phyloP scores from a whole-genome alignment of 2,329 filamentous ascomycete genomes.

The Phialocephala sp. region DNA sequence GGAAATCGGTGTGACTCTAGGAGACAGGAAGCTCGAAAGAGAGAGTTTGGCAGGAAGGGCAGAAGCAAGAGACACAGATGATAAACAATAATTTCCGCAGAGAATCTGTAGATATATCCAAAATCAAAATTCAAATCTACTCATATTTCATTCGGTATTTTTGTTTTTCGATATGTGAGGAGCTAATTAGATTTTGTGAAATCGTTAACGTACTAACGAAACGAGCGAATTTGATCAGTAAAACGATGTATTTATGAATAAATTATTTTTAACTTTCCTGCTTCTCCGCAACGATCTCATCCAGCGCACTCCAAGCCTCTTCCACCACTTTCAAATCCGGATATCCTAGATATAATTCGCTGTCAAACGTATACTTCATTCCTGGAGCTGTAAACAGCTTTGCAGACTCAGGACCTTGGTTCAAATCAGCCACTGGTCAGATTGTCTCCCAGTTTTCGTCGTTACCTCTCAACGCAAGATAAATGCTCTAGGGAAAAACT shows the following conservation, averaged over 20 bases:
- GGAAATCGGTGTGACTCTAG: slow-evolving; percentile 37
- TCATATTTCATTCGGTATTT: too few relatives aligned
- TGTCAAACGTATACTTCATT: background rate
- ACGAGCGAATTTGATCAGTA: too few relatives aligned
- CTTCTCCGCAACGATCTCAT: background rate
- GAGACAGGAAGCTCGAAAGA: slow-evolving; percentile 36
- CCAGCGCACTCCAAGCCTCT: slow-evolving; percentile 1
- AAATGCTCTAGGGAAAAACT: background rate
- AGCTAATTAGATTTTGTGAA: too few relatives aligned
- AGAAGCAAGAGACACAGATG: background rate
- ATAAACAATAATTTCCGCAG: background rate
- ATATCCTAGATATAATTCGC: background rate
- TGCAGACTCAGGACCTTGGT: background rate
- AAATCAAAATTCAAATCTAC: too few relatives aligned
- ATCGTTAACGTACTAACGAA: too few relatives aligned
- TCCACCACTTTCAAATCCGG: background rate
- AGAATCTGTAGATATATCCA: too few relatives aligned
- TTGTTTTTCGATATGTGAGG: too few relatives aligned
- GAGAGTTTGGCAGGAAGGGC: slow-evolving; percentile 24
- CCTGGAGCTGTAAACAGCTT: background rate
- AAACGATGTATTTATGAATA: too few relatives aligned
- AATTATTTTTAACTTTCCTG: too few relatives aligned
- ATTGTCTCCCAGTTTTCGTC: background rate
- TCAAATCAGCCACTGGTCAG: background rate
- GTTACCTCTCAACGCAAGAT: background rate